These are phyloP conservation scores for Castanea mollissima DNA, from an alignment of 306 rosid species.

Conservation along the genomic window DNA sequence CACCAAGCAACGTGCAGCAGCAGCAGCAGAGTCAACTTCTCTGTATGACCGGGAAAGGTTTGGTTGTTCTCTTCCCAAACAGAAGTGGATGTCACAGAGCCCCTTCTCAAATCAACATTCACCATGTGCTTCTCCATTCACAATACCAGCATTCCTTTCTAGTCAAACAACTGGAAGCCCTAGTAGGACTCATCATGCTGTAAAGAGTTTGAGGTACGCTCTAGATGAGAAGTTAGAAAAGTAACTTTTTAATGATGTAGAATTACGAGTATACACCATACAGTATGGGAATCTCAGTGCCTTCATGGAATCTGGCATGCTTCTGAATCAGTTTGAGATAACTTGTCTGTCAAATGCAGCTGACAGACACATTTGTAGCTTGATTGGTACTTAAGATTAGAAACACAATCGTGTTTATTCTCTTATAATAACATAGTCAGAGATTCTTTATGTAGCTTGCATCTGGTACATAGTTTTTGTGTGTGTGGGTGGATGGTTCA, in stretches of 20 bases:
- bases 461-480: neutral
- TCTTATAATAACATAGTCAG: neutral
- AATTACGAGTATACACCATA: neutral
- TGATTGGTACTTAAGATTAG: neutral
- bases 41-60: conserved; percentile 24
- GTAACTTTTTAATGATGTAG: conserved; percentile 8
- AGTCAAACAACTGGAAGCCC: conserved; percentile 13
- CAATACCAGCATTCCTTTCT: conserved; percentile 1
- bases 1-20: conserved; percentile 33
- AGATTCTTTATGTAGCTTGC: neutral
- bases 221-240: conserved; percentile 24
- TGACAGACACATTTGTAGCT: neutral
- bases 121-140: conserved; percentile 10
- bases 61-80: conserved; percentile 13
- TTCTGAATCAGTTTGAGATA: neutral
- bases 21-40: conserved; percentile 22
- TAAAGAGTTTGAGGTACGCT: conserved; percentile 1
- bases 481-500: too few relatives aligned
- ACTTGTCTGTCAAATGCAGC: neutral
- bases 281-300: neutral
- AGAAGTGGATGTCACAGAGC: conserved; percentile 22
- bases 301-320: neutral
- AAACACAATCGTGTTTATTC: neutral
- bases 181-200: conserved; percentile 1
- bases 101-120: conserved; percentile 21